A percentile compares a stretch with the other conserved stretches of the same genome.
Conservation (phyloP, 2,329 filamentous ascomycete genomes). For the Ceratocystis smalleyi region DNA sequence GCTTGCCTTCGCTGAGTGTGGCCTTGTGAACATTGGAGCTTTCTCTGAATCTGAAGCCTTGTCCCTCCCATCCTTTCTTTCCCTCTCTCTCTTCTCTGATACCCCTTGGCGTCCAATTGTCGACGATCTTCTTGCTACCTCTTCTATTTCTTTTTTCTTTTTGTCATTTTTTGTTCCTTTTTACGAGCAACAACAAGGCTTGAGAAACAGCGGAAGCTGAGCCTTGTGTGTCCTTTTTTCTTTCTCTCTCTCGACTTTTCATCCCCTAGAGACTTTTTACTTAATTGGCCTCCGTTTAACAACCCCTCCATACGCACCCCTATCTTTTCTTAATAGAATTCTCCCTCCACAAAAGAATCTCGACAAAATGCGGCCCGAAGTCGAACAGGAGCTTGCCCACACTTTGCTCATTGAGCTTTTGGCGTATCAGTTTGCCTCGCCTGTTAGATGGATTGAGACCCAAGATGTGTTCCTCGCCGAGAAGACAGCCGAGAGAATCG, state of each 20-base stretch:
- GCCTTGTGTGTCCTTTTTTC: slow-evolving; percentile 6
- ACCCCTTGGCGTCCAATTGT: slow-evolving; percentile 11
- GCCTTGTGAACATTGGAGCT: slow-evolving; percentile 5
- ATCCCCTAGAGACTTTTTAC: background rate
- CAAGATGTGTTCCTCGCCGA: slow-evolving; percentile 98
- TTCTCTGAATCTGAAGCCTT: slow-evolving; percentile 6
- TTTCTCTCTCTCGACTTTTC: slow-evolving; percentile 2
- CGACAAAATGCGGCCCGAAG: slow-evolving; percentile 79
- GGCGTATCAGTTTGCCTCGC: slow-evolving; percentile 97
- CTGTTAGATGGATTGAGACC: slow-evolving; percentile 98
- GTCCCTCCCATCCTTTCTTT: slow-evolving; percentile 3
- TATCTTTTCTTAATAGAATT: slow-evolving; percentile 6
- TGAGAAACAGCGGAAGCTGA: slow-evolving; percentile 10
- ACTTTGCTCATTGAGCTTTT: slow-evolving; percentile 96
- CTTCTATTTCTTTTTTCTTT: slow-evolving; percentile 1
- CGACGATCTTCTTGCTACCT: slow-evolving; percentile 2
- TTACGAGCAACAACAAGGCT: background rate
- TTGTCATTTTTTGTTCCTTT: too few species aligned
- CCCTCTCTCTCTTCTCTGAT: slow-evolving; percentile 7
- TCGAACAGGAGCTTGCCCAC: slow-evolving; percentile 98
- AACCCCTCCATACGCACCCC: slow-evolving; percentile 2
- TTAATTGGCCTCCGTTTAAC: slow-evolving; percentile 4
- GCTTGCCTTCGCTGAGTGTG: background rate
- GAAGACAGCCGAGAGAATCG: slow-evolving; percentile 89
- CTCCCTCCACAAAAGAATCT: slow-evolving; percentile 1